Base-by-base conservation (phyloP, 495 filamentous ascomycete species). In the Friedmanniomyces simplex region DNA sequence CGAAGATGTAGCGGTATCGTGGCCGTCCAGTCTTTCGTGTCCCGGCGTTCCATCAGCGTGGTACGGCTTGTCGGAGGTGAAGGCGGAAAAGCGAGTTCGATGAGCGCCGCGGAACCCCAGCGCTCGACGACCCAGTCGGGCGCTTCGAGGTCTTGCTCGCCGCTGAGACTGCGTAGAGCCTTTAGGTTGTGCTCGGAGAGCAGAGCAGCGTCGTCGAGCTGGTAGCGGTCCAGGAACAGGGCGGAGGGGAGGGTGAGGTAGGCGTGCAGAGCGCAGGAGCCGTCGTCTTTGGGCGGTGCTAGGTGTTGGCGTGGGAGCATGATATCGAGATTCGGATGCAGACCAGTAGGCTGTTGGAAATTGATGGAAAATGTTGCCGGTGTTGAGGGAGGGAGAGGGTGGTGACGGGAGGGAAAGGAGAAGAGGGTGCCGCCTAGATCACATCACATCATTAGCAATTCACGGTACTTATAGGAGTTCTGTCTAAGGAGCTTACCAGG, bases 81-180 rank as follows among this genome's bases (percentile, higher is more conserved):
- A 20, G 45, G 11, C 14, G 82, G 83, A 14, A 75, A 76, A 0
- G 81, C 77, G 18, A 98, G 76, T 65, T 95, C 85, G 20, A 96
- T 63, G 14, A 97, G 78, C 54, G 91, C 74, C 12, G 78, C 81
- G 13, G 84, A 88, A 20, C 93, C 93, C 94, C 93, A 97, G 55
- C 76, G 66, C 24, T 76, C 67, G 43, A 87, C 74, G 12, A 81
- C 81, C 77, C 93, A 98, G 60, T 85, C 84, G 11, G 93, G 93
- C 0, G 89, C 89, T 71, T 98, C 93, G 48, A 98, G 89, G 62
- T 97, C 93, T 2, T 89, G 88, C 43, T 88, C 88, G 41, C 88
- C 84, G 37, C 82, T 79, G 46, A 87, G 77, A 52, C 81, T 81
- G 41, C 79, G 82, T 41, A 96, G 69, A 0, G 77, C 71, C 24